Percentiles rank a stretch among this genome's conserved stretches.
Evolutionary conservation across 805 yeast genomes (phyloP).

Genomic region (Peterozyma xylosa): DNA sequence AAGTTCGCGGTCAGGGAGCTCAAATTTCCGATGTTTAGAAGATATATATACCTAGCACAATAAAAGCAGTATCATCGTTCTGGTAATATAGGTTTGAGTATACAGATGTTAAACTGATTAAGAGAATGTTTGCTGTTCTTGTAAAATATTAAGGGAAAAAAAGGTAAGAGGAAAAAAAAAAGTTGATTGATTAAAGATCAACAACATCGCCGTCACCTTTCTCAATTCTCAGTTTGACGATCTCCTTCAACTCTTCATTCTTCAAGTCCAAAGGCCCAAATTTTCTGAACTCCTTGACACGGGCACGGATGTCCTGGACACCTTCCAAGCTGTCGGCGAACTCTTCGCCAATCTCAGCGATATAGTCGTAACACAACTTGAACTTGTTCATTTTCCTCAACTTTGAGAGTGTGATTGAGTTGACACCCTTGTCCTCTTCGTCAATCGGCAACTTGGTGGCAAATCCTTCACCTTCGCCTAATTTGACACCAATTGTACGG

Average conservation of each 20-base stretch:
- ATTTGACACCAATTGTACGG: slow-evolving; percentile 47
- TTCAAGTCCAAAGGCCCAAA: slow-evolving; percentile 49
- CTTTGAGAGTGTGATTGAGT: slow-evolving; percentile 24
- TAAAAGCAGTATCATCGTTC: too few relatives aligned
- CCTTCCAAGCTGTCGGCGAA: slow-evolving; percentile 29
- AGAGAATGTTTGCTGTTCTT: too few relatives aligned
- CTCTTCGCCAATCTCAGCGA: slow-evolving; percentile 38
- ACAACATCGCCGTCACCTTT: slow-evolving; percentile 18
- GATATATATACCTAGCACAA: too few relatives aligned
- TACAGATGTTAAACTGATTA: too few relatives aligned
- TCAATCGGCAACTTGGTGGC: slow-evolving; percentile 41
- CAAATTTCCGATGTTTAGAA: too few relatives aligned
- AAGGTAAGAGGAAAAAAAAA: too few relatives aligned
- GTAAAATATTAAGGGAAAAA: too few relatives aligned
- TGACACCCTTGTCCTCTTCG: slow-evolving; percentile 27
- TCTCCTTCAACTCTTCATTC: slow-evolving; percentile 28
- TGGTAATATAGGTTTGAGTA: too few relatives aligned
- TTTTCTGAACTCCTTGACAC: slow-evolving; percentile 58
- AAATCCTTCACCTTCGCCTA: slow-evolving; percentile 80
- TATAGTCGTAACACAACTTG: slow-evolving; percentile 47
- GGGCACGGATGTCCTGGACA: slow-evolving; percentile 24
- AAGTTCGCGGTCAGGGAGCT: too few relatives aligned
- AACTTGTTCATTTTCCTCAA: slow-evolving; percentile 33
- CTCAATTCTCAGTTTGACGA: slow-evolving; percentile 31
- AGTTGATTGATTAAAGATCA: neutral